phyloP scores from a whole-genome alignment of 306 rosid species.

The Quercus variabilis region DNA sequence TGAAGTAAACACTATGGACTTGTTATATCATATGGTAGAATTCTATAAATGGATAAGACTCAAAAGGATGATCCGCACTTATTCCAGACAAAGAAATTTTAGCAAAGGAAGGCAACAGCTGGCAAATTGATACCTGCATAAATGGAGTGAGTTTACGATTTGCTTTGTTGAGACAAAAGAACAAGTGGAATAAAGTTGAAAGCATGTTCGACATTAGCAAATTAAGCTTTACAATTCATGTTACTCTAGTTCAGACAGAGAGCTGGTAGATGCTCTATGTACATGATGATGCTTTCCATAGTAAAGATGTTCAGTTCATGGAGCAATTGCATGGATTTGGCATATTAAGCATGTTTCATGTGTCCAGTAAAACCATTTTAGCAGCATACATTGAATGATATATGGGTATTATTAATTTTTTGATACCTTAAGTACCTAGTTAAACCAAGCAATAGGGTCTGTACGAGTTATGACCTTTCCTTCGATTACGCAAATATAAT shows the following conservation, averaged over 20 bases:
- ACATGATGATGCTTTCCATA: constrained; percentile 14
- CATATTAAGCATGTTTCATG: not conserved
- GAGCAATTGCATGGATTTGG: not conserved
- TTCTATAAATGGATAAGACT: not conserved
- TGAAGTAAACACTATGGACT: not conserved
- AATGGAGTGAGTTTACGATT: constrained; percentile 15
- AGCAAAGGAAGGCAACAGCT: not conserved
- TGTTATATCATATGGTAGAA: not conserved
- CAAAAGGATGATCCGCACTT: not conserved
- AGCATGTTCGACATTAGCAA: constrained; percentile 10
- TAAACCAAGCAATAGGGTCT: not conserved
- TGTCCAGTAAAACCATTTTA: not conserved
- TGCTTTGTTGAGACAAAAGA: constrained; percentile 12
- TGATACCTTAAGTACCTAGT: not conserved
- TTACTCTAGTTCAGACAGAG: constrained; percentile 25
- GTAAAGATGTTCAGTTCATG: constrained; percentile 2
- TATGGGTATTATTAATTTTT: no score
- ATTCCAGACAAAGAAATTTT: not conserved
- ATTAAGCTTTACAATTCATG: constrained; percentile 18
- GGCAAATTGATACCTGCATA: constrained; percentile 19
- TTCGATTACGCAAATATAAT: not conserved
- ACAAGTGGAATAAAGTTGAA: constrained; percentile 32
- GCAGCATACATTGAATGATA: not conserved
- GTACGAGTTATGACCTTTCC: not conserved
- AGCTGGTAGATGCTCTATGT: constrained; percentile 25